Evolutionary conservation across 1,139 yeast genomes (phyloP).

Genomic region (Nakaseomyces kungkrabaensis): DNA sequence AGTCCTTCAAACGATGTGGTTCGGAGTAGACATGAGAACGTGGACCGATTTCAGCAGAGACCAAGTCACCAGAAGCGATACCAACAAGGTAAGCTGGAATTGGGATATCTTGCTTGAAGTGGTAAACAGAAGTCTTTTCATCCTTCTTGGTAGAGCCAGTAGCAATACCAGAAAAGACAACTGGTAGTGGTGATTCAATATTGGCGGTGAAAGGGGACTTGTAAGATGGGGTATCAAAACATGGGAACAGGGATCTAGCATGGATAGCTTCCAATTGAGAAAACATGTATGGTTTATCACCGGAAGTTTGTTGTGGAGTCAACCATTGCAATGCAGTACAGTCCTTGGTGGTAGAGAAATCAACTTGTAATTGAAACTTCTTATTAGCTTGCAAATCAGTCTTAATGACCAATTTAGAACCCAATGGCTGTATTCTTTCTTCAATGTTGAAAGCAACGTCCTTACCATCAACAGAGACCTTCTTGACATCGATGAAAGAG

Average conservation of each 20-base stretch:
- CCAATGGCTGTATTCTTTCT: constrained; percentile 53
- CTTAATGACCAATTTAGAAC: constrained; percentile 46
- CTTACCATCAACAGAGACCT: constrained; percentile 36
- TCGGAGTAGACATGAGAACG: constrained; percentile 77
- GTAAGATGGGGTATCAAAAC: constrained; percentile 83
- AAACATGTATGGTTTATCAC: constrained; percentile 70
- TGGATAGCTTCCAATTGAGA: constrained; percentile 91
- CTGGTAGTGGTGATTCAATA: constrained; percentile 55
- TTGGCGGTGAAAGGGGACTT: constrained; percentile 56
- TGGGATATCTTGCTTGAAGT: constrained; percentile 66
- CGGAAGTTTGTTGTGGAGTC: constrained; percentile 69
- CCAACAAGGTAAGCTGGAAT: constrained; percentile 81
- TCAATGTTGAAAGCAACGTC: constrained; percentile 33
- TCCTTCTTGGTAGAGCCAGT: constrained; percentile 11
- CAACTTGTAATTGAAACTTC: constrained; percentile 34
- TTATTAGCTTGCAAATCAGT: constrained; percentile 15
- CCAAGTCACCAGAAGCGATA: constrained; percentile 75
- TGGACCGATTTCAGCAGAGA: constrained; percentile 67
- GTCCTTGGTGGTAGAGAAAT: constrained; percentile 55
- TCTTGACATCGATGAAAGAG: constrained; percentile 46
- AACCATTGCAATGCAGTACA: constrained; percentile 88
- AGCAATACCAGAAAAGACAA: constrained; percentile 58
- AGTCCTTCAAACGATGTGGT: constrained; percentile 55
- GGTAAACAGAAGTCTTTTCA: constrained; percentile 28
- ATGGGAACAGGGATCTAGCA: constrained; percentile 80